Evolutionary conservation across 23 red algal genomes (phyloP).

Genomic region (Gracilaria vermiculophylla): DNA sequence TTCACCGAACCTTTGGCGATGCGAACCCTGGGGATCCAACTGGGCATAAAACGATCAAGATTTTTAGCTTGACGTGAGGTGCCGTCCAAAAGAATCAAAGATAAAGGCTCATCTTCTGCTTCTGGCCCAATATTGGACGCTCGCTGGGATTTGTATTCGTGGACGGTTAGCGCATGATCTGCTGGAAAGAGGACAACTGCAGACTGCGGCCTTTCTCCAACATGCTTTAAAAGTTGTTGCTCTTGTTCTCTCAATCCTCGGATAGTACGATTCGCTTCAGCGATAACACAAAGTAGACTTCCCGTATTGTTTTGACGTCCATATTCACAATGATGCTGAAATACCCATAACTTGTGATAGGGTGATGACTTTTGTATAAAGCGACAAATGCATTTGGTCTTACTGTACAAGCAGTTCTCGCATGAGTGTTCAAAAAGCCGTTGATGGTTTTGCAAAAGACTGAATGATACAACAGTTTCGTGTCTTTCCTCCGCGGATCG

Average conservation of each 20-base stretch:
- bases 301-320: conserved; percentile 49
- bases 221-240: neutral
- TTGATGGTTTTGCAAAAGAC: neutral
- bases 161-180: neutral
- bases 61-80: conserved; percentile 62
- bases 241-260: conserved; percentile 43
- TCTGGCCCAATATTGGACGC: neutral
- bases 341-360: conserved; percentile 25
- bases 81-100: conserved; percentile 49
- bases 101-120: neutral
- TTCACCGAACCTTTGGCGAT: neutral
- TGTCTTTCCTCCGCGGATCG: conserved; percentile 29
- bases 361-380: neutral
- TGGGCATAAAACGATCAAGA: conserved; percentile 56
- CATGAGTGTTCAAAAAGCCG: conserved; percentile 9
- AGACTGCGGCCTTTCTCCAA: neutral
- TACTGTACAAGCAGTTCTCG: conserved; percentile 26
- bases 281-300: conserved; percentile 29
- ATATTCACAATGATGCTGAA: conserved; percentile 58
- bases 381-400: conserved; percentile 17
- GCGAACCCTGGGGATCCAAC: conserved; percentile 17
- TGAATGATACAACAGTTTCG: conserved; percentile 42
- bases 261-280: conserved; percentile 6
- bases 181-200: conserved; percentile 33
- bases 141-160: conserved; percentile 14